These are phyloP conservation scores for Metschnikowia dekortorum DNA, from an alignment of 805 yeast genomes.

Conservation along the genomic window DNA sequence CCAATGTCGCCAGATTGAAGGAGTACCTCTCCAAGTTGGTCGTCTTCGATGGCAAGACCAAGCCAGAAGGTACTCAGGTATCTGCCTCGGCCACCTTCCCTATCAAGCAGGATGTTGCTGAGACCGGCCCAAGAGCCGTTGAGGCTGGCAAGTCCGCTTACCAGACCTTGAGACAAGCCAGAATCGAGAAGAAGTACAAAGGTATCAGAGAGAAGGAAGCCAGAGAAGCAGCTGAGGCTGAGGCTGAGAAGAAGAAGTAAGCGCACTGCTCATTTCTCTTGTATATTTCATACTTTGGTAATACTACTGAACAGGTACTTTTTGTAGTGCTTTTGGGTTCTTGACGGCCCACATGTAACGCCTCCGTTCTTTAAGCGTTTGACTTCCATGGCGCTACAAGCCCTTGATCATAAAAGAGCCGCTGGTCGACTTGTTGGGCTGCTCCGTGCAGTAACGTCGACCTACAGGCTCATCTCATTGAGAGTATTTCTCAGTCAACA, in stretches of 20 bases:
- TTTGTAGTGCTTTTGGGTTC: background rate
- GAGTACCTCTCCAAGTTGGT: slow-evolving; percentile 95
- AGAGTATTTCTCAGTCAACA: too few species aligned
- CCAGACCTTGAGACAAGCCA: slow-evolving; percentile 93
- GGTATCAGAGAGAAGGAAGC: slow-evolving; percentile 99
- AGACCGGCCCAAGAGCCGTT: slow-evolving; percentile 85
- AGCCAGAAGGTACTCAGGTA: slow-evolving; percentile 75
- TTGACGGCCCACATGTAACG: too few species aligned
- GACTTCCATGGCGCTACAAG: background rate
- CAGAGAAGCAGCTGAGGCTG: slow-evolving; percentile 96
- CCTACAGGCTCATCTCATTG: too few species aligned
- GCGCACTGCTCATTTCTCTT: slow-evolving; percentile 5
- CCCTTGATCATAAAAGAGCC: too few species aligned
- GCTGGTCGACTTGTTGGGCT: too few species aligned
- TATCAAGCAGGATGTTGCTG: slow-evolving; percentile 72
- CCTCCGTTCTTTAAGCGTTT: background rate
- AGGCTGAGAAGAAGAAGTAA: slow-evolving; percentile 93
- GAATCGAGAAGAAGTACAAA: slow-evolving; percentile 87
- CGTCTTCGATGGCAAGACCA: slow-evolving; percentile 87
- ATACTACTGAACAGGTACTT: slow-evolving; percentile 14
- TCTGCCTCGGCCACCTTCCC: slow-evolving; percentile 80
- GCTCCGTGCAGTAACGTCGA: too few species aligned
- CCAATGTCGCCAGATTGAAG: slow-evolving; percentile 92
- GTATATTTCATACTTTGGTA: slow-evolving; percentile 17
- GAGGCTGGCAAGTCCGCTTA: slow-evolving; percentile 70